Evolutionary conservation across 139 green algal species (phyloP).

Genomic region (Axilococcus clingmanii): DNA sequence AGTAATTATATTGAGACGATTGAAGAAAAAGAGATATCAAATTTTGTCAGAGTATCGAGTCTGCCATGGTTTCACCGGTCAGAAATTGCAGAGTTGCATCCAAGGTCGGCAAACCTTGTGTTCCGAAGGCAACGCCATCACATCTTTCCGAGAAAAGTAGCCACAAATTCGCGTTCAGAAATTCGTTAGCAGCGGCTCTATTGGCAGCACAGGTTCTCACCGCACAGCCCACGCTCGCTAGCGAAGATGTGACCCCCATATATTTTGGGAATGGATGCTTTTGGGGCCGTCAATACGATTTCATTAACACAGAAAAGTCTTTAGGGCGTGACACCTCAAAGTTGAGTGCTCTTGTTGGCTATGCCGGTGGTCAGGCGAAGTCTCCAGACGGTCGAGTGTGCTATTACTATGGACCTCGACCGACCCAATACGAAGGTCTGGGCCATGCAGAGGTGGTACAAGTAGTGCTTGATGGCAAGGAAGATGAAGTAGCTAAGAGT

Average conservation of each 20-base stretch:
- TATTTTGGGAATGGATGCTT: conserved; percentile 47
- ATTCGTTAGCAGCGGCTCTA: too few species aligned
- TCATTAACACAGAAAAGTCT: conserved; percentile 39
- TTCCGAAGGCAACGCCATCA: too few species aligned
- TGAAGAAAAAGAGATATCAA: too few species aligned
- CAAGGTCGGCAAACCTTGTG: too few species aligned
- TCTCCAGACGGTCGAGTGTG: conserved; percentile 43
- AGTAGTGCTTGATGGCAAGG: conserved; percentile 32
- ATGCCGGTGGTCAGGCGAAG: conserved; percentile 32
- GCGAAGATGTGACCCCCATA: not conserved
- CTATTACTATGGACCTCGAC: conserved; percentile 52
- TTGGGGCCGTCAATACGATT: conserved; percentile 60
- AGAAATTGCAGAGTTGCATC: too few species aligned
- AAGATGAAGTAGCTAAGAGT: conserved; percentile 3
- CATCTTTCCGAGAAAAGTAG: too few species aligned
- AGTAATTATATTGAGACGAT: too few species aligned
- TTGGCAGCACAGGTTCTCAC: too few species aligned
- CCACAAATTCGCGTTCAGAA: too few species aligned
- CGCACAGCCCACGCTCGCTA: not conserved
- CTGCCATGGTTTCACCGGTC: too few species aligned
- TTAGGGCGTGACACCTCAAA: conserved; percentile 28
- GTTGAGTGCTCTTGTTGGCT: conserved; percentile 52
- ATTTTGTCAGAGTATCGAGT: too few species aligned
- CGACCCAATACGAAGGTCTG: conserved; percentile 62
- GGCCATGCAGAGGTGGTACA: conserved; percentile 59